These are phyloP conservation scores for Paxillus rubicundulus DNA, from an alignment of 768 basidiomycete genomes.

Conservation along the genomic window DNA sequence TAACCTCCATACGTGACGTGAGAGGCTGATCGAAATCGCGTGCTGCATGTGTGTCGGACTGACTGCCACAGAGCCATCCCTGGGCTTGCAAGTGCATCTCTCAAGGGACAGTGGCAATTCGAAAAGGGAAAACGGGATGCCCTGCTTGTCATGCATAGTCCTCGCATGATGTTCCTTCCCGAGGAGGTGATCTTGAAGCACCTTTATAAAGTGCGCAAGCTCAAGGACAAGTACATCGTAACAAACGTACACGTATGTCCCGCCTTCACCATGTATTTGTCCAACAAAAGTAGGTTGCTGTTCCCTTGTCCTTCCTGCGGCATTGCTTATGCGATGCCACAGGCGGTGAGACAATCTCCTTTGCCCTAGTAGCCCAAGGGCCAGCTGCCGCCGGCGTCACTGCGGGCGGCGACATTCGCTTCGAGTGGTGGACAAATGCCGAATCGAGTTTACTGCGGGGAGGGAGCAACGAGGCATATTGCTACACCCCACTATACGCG, in stretches of 20 bases:
- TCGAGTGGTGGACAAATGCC: conserved; percentile 23
- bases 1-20: background rate
- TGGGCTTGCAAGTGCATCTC: conserved; percentile 28
- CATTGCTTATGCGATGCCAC: background rate
- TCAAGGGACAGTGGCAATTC: conserved; percentile 38
- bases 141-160: conserved; percentile 34
- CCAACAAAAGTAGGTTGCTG: conserved; percentile 20
- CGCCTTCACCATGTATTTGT: conserved; percentile 34
- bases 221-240: conserved; percentile 34
- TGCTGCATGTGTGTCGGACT: background rate
- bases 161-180: conserved; percentile 23
- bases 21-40: too few species aligned
- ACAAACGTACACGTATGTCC: conserved; percentile 32
- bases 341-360: conserved; percentile 26
- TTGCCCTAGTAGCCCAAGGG: conserved; percentile 15
- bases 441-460: conserved; percentile 21
- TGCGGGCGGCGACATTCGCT: conserved; percentile 9
- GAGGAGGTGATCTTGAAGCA: conserved; percentile 19
- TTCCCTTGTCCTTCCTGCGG: too few species aligned
- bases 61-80: conserved; percentile 13
- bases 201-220: conserved; percentile 21
- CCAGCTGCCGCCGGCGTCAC: conserved; percentile 11
- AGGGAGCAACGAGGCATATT: conserved; percentile 19
- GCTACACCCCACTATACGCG: conserved; percentile 27
- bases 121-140: conserved; percentile 30